Evolutionary conservation across 2,329 filamentous ascomycete species (phyloP), one percentile per base, ranked within the genome.

Genomic region (Neodidymelliopsis sp.): DNA sequence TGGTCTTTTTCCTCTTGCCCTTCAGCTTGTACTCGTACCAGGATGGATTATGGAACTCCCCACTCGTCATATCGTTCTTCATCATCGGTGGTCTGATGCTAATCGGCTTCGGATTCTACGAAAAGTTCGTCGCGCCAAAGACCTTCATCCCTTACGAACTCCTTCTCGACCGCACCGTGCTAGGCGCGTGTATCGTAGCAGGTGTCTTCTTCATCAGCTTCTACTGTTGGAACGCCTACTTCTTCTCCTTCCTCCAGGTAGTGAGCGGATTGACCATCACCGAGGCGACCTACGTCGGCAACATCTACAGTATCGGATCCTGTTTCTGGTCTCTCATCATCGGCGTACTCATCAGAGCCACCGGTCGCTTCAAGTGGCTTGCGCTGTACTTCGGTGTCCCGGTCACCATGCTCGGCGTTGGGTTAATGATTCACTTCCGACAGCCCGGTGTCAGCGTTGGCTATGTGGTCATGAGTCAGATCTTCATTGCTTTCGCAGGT

Each of bases 1-100:
- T 88, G 46, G 77, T 81, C 0, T 71, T 90, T n/a, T 83, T 91
- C 63, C 75, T 91, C 11, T 79, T 91, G 6, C 84, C 87, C 0
- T 84, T 91, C 69, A 85, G 77, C 16, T 75, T 91, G 25, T 69
- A 65, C 48, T 59, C 66, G 2, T 53, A 59, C 19, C 59, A 49
- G 59, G 63, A 46, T 33, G 56, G 55, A 37, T 31, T 51, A 46
- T 77, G 74, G 74, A 52, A 53, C 1, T 63, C 68, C 2, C 43
- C 60, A 2, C 55, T 67, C 30, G 71, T 77, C 52, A 72, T 77
- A 49, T 61, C 57, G 46, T 70, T 75, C 61, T 55, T 75, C 11
- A 58, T 75, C 20, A 34, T 74, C 23, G 74, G 74, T 4, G 52
- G 65, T 31, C 19, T 71, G 10, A 47, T 69, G 15, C 45, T 77